Base-by-base conservation (phyloP, 768 basidiomycete genomes). In the Russula sp. region DNA sequence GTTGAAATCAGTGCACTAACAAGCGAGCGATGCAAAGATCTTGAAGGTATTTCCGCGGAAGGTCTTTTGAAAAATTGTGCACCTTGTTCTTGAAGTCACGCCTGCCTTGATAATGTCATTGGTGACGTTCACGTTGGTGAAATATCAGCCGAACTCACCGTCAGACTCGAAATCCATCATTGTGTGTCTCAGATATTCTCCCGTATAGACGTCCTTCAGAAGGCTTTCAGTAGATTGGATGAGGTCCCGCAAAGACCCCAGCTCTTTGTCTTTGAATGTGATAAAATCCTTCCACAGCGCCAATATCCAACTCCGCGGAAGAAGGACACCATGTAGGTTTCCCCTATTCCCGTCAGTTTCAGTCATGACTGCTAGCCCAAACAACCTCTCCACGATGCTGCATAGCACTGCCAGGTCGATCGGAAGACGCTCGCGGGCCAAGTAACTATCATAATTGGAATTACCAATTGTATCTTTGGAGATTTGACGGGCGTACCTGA, bases 261-360 rank as follows among this genome's bases (percentile, higher is more conserved):
- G 40, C 34, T 9, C 1, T 2, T 30, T 36, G 5, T 59, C 48
- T 42, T 42, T 64, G 57, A 58, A 66, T 10, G 24, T 26, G 22
- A 44, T 11, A 14, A 63, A 67, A 65, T 61, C 65, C 68, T 14
- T 63, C 63, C 52, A 69, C 46, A 26, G 46, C n/a, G 65, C 62
- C 18, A 74, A 36, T n/a, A 85, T 68, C 84, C 85, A 88, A 59
- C 78, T 80, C 2, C 78, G 78, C 0, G 86, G 86, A 36, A 88
- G 75, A 5, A 80, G 79, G 28, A 84, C 67, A 16, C 77, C 74
- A 69, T 86, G 80, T 0, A 84, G 71, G 20, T 66, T 54, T 16
- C 65, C 46, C 30, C 69, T 67, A 61, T 73, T 69, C 0, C 71
- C 72, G 44, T 70, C 69, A 1, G 75, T 74, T 46, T 70, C 69